A percentile compares a stretch with the other conserved stretches of the same genome.
These are phyloP conservation scores for Thraustochytrium sp. DNA, from an alignment of 352 stramenopile species.

Conservation along the genomic window DNA sequence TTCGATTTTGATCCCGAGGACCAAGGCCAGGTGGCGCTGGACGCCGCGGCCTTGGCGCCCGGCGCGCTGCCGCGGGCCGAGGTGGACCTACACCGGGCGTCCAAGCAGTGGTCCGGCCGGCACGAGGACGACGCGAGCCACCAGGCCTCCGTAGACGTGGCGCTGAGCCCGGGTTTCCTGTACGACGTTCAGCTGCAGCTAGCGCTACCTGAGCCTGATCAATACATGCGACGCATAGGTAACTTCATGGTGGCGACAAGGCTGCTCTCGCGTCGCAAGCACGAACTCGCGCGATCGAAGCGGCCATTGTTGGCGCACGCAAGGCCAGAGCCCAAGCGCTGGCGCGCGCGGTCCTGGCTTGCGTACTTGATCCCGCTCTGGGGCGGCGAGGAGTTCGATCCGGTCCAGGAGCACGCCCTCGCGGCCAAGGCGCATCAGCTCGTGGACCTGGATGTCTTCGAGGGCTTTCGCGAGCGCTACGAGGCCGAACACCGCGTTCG, in stretches of 20 bases:
- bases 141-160: not conserved
- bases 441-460: not conserved
- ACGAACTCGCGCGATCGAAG: not conserved
- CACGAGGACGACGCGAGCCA: not conserved
- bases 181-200: slow-evolving; percentile 18
- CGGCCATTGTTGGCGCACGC: not conserved
- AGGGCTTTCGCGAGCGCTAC: not conserved
- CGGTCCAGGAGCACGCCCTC: not conserved
- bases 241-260: slow-evolving; percentile 29
- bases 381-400: not conserved
- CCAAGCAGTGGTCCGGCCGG: not conserved
- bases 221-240: not conserved
- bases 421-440: not conserved
- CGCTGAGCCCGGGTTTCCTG: not conserved
- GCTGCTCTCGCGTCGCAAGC: not conserved
- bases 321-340: not conserved
- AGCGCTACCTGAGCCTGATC: not conserved
- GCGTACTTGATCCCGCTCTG: not conserved
- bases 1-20: not conserved
- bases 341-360: not conserved
- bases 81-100: not conserved
- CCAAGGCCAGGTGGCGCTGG: not conserved
- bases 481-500: not conserved
- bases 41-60: not conserved
- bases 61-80: not conserved